Base-by-base conservation (phyloP, 2,329 filamentous ascomycete genomes). In the Esteya vermicola region DNA sequence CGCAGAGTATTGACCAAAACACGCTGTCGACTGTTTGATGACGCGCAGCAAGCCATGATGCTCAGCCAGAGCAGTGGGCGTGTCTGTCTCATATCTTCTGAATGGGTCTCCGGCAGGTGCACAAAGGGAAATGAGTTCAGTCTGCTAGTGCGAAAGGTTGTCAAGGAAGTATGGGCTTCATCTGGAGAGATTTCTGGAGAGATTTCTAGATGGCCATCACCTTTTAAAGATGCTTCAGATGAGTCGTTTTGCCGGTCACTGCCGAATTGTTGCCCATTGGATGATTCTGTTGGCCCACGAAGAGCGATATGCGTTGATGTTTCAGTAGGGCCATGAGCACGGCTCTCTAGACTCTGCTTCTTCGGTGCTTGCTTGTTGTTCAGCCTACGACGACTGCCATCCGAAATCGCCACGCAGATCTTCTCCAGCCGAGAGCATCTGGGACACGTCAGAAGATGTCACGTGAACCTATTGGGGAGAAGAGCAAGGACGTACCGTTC, bases 31-130 rank as follows among this genome's bases (percentile, higher is more conserved):
- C 45, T 2, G 50, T 50, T 0, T 49, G 37, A 44, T 67, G 58
- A 64, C 28, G 58, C 58, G 3, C 62, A 59, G 10, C 67, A 48
- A 31, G 63, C 58, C 49, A 64, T 59, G 36, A 75, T 68, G 26
- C 59, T 62, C 13, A 68, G 48, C 61, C 65, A 72, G 5, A 72
- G 48, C 39, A 69, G 65, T 0, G 71, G 68, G 3, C 56, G 52
- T 12, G 63, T 54, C 13, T 48, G 50, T 2, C 51, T 57, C 2
- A 72, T 51, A 10, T 57, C 50, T 2, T 63, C 58, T 0, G 56
- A 57, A 25, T 53, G 52, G 4, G 54, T 51, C 0, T 54, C 44
- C 1, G 58, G 51, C 1, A 71, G 47, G 27, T 60, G 50, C 33
- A 68, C 52, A 37, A 67, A 65, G 0, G 68, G 66, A 18, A 68